A percentile compares a stretch with the other conserved stretches of the same genome.
Conservation (phyloP, 140 eudicot species). For the Senecio squalidus region DNA sequence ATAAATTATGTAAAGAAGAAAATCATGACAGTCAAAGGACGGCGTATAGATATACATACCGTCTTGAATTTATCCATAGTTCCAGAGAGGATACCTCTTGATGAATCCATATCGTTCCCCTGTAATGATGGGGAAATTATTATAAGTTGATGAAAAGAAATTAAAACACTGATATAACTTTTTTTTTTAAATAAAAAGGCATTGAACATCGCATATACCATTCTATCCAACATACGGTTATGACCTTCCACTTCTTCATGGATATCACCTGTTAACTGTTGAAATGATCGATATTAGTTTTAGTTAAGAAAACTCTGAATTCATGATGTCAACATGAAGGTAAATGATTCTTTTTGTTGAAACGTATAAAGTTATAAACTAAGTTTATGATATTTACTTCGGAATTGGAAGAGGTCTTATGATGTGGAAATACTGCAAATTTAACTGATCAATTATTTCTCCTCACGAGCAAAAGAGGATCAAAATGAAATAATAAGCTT, state of each 20-base stretch:
- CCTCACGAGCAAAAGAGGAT: neutral
- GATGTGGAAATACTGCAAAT: neutral
- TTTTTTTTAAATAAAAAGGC: neutral
- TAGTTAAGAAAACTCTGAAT: neutral
- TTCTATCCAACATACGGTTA: constrained; percentile 90
- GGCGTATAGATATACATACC: constrained; percentile 33
- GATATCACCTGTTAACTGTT: constrained; percentile 91
- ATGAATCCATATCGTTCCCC: constrained; percentile 99
- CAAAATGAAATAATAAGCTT: neutral
- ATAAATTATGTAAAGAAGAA: neutral
- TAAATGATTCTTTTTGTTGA: neutral
- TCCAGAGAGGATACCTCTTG: constrained; percentile 83
- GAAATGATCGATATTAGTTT: neutral
- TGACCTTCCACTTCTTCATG: constrained; percentile 94
- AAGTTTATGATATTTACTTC: neutral
- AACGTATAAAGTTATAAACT: neutral
- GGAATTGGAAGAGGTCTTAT: neutral
- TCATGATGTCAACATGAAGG: neutral
- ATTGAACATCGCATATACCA: constrained; percentile 38
- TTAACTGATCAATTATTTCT: neutral
- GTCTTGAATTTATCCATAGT: constrained; percentile 95
- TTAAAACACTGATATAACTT: neutral
- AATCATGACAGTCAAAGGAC: neutral
- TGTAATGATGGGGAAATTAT: constrained; percentile 11
- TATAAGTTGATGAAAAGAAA: neutral